These are phyloP conservation scores for Nicotiana otophora DNA, from an alignment of 257 asterid species.

Conservation along the genomic window DNA sequence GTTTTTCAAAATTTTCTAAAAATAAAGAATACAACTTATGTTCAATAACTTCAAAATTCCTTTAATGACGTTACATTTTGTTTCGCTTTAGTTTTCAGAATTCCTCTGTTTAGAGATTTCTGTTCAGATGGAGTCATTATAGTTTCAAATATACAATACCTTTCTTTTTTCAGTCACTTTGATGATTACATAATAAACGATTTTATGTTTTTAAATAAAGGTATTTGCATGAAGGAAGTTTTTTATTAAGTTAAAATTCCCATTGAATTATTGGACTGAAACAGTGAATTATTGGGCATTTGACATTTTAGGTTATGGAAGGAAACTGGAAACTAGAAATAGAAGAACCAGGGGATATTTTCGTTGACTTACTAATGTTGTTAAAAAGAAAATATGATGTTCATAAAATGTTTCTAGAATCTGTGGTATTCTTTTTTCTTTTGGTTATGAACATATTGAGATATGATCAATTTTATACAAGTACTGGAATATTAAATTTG, in stretches of 20 bases:
- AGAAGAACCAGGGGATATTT: too few relatives aligned
- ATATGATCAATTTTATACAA: neutral
- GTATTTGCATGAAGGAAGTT: too few relatives aligned
- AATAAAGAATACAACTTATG: too few relatives aligned
- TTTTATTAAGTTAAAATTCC: too few relatives aligned
- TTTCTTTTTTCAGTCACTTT: neutral
- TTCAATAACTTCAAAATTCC: too few relatives aligned
- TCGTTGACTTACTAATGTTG: too few relatives aligned
- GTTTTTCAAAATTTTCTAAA: too few relatives aligned
- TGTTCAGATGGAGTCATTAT: neutral
- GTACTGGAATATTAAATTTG: too few relatives aligned
- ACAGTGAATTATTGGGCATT: neutral
- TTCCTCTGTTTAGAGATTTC: neutral
- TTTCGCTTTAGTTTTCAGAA: neutral
- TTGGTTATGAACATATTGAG: neutral
- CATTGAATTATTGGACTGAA: neutral
- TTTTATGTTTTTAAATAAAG: neutral
- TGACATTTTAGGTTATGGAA: too few relatives aligned
- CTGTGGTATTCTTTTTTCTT: too few relatives aligned
- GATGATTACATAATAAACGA: neutral
- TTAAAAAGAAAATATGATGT: too few relatives aligned
- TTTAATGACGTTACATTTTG: neutral
- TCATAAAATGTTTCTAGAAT: neutral
- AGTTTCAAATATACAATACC: neutral
- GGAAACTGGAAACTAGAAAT: too few relatives aligned